Base-by-base conservation (phyloP, 768 basidiomycete genomes). In the Phlebiopsis gigantea region DNA sequence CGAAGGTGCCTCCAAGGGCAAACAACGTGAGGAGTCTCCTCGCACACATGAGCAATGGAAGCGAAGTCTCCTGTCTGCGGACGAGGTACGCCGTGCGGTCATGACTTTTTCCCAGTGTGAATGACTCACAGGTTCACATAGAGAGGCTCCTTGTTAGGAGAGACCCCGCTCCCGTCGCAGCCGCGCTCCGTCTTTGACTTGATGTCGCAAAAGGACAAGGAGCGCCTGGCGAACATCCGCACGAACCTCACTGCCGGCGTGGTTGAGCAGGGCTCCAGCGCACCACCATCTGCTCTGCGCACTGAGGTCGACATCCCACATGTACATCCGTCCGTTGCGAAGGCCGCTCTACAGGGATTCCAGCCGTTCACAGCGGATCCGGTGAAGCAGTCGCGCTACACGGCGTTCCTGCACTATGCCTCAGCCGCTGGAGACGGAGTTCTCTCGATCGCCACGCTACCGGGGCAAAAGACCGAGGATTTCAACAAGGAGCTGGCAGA, bases 111-210 rank as follows among this genome's bases (percentile, higher is more conserved):
- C 19, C 1, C 39, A 31, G 22, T n/a, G 34, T 15, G 8, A 25
- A 28, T 34, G 22, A 42, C 57, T 25, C 34, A 30, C 39, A 9
- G 22, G 5, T 44, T 26, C 14, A 19, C 22, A 28, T 60, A 98
- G 94, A 82, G 97, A 50, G 96, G 93, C 25, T 72, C 79, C 1
- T 75, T 88, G 19, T 76, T 98, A 0, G 95, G 95, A 53, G 97
- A 98, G 71, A 82, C 81, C 9, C 83, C 83, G 10, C 75, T 90
- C 10, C 78, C 84, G 12, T 72, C 84, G 2, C 80, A 79, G 14
- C 82, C 89, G 1, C 83, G 84, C 10, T 98, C 96, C 0, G 82
- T 99, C 15, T 98, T 96, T 68, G 95, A 98, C 45, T 98, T 85
- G 68, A 83, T 98, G 68, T 96, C 97, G 0, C 82, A 88, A 61